These are phyloP conservation scores for Penicillium lividum DNA, from an alignment of 495 filamentous ascomycete species.

Conservation along the genomic window DNA sequence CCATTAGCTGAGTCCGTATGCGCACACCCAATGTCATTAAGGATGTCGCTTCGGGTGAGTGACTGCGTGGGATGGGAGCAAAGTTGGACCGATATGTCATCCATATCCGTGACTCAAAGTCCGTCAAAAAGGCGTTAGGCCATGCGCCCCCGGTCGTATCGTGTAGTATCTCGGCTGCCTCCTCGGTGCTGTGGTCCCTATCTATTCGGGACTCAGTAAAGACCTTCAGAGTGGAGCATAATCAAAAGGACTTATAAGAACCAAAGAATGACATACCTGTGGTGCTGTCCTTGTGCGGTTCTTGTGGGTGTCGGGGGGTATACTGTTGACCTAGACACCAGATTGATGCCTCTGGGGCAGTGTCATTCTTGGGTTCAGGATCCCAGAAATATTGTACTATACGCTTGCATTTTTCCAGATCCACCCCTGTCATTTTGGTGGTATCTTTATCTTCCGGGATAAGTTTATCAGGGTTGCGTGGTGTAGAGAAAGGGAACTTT, in stretches of 20 bases:
- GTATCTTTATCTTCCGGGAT: neutral
- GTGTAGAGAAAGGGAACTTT: neutral
- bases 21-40: constrained; percentile 84
- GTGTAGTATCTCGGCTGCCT: neutral
- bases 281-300: constrained; percentile 15
- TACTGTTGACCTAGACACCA: constrained; percentile 91
- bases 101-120: constrained; percentile 94
- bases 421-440: constrained; percentile 56
- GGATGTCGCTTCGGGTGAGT: constrained; percentile 66
- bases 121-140: constrained; percentile 83
- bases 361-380: constrained; percentile 84
- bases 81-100: constrained; percentile 95
- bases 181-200: neutral
- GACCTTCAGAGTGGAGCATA: neutral
- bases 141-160: constrained; percentile 42
- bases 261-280: constrained; percentile 15
- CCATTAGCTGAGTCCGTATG: constrained; percentile 75
- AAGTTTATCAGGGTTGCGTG: neutral
- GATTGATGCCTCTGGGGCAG: constrained; percentile 63
- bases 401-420: constrained; percentile 70
- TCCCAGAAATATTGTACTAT: constrained; percentile 96
- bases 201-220: constrained; percentile 4
- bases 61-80: constrained; percentile 72
- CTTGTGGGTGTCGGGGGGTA: constrained; percentile 23
- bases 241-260: neutral